A percentile compares a stretch with the other conserved stretches of the same genome.
phyloP scores from a whole-genome alignment of 371 early-diverging fungal genomes.

The Homolaphlyctis polyrhiza region DNA sequence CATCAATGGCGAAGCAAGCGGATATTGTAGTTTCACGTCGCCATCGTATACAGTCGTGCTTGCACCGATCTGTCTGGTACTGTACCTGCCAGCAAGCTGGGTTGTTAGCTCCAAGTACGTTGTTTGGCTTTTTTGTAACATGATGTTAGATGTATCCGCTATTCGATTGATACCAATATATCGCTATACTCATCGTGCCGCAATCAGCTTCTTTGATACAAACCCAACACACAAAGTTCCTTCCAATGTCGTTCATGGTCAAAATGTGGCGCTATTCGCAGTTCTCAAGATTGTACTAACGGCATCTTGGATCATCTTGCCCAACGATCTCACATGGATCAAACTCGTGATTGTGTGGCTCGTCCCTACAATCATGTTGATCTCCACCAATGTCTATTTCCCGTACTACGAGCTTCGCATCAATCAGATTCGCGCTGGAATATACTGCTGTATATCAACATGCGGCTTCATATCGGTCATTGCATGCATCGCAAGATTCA shows the following conservation, averaged over 20 bases:
- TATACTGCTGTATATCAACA: not conserved
- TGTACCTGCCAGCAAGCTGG: not conserved
- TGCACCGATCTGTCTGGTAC: not conserved
- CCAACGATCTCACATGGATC: not conserved
- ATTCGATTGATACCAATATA: not conserved
- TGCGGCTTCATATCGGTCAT: not conserved
- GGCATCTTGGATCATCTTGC: not conserved
- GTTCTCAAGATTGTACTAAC: not conserved
- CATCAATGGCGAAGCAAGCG: not conserved
- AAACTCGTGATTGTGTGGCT: not conserved
- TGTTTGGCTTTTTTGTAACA: not conserved
- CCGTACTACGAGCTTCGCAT: not conserved
- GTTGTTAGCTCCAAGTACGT: not conserved
- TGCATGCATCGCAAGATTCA: not conserved
- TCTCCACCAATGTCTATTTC: not conserved
- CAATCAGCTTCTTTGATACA: not conserved
- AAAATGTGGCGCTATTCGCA: not conserved
- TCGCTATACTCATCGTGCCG: not conserved
- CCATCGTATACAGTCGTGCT: not conserved
- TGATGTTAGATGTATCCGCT: not conserved
- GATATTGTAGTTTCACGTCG: not conserved
- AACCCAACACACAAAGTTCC: not conserved
- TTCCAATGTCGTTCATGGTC: not conserved
- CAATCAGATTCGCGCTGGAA: not conserved
- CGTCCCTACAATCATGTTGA: not conserved